Evolutionary conservation across 106 monocot genomes (phyloP), one percentile per base, ranked within the genome.

Genomic region (Allium cepa): DNA sequence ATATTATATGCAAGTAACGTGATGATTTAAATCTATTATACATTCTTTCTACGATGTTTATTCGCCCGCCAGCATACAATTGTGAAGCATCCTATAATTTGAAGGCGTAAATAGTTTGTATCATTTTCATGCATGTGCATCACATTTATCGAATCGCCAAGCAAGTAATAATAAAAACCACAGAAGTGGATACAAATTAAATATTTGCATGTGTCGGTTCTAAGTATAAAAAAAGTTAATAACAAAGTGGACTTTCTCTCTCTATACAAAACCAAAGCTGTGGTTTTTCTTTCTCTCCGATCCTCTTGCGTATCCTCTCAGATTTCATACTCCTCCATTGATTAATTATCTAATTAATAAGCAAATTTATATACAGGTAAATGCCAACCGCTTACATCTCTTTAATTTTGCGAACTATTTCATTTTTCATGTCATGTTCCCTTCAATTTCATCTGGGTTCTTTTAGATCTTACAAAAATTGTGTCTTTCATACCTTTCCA

Each of bases 231-330:
- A 36, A 36, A 36, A 36, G 36, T 36, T 36, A 36, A 36, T 36
- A 36, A 36, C 36, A 36, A 36, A 36, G 36, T 36, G 5, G 36
- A 36, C 47, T 64, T 48, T 64, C 46, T 14, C 13, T n/a, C 66
- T 67, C 50, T 53, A 36, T 1, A 36, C 36, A 36, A 36, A 36
- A 5, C 52, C 7, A 67, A 67, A 67, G 66, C 50, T 67, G 66
- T 67, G 66, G 66, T 46, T 51, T 67, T 67, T 67, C 51, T 53
- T 51, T 9, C 51, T 52, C 36, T 27, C 66, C 66, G 66, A 51
- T 67, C 66, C 66, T 67, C 8, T 53, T 67, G 66, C 26, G 51
- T 45, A 51, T 67, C 50, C 66, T 67, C 52, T 53, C 52, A 67
- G 52, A 51, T 52, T 67, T 36, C 36, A 51, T 26, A 27, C 52